phyloP scores from a whole-genome alignment of 495 filamentous ascomycete genomes.

The Aspergillus mulundensis region DNA sequence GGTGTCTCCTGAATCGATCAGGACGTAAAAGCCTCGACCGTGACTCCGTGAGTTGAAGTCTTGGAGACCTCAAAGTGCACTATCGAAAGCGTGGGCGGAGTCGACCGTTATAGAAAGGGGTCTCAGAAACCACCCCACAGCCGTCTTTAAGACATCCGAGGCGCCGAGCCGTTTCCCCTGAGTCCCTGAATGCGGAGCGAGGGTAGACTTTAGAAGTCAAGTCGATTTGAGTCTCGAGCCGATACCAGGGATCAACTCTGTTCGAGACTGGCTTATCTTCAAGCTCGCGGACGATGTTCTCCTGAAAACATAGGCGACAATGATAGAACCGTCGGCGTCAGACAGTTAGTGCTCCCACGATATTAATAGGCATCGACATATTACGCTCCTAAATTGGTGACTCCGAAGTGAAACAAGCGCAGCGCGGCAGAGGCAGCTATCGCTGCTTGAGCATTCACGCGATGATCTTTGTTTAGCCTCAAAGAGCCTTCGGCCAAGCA shows the following conservation, averaged over 20 bases:
- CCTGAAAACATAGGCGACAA: not conserved
- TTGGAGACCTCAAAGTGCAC: not conserved
- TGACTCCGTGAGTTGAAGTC: no score
- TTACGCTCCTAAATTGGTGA: not conserved
- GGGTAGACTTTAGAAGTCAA: not conserved
- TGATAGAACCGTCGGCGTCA: not conserved
- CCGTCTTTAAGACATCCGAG: not conserved
- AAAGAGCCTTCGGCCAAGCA: conserved; percentile 15
- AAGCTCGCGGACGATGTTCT: not conserved
- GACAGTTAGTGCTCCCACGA: not conserved
- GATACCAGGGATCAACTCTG: not conserved
- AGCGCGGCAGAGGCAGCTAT: not conserved
- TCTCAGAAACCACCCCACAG: not conserved
- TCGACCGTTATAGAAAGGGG: not conserved
- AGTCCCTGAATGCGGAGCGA: not conserved
- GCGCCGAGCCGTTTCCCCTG: not conserved
- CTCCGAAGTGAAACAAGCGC: conserved; percentile 3
- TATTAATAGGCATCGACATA: not conserved
- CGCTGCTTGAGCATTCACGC: not conserved
- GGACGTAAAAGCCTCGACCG: not conserved
- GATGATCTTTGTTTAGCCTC: conserved; percentile 2
- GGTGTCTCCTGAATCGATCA: no score
- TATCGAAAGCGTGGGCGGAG: not conserved
- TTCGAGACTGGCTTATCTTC: not conserved
- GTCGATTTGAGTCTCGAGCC: not conserved